A percentile compares a stretch with the other conserved stretches of the same genome.
phyloP scores from a whole-genome alignment of 257 asterid genomes.

The Henckelia pumila region DNA sequence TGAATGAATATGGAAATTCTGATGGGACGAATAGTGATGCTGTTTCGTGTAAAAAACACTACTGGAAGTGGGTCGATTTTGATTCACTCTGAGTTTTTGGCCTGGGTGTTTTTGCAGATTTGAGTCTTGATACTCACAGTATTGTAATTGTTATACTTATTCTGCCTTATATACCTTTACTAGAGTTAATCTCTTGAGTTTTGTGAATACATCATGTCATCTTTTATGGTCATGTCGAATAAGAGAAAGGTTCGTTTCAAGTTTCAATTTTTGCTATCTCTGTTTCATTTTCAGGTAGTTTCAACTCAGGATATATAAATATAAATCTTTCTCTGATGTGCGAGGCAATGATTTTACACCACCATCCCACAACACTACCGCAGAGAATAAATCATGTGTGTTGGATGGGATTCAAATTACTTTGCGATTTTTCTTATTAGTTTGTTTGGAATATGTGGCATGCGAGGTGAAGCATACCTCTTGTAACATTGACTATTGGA shows the following conservation, averaged over 20 bases:
- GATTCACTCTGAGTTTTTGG: conserved; percentile 37
- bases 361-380: no score
- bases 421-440: not conserved
- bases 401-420: not conserved
- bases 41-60: conserved; percentile 81
- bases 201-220: conserved; percentile 25
- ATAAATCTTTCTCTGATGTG: no score
- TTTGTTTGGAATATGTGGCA: not conserved
- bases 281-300: not conserved
- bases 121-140: conserved; percentile 34
- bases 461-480: not conserved
- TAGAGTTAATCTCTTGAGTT: conserved; percentile 6
- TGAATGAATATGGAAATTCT: conserved; percentile 55
- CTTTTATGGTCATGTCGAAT: conserved; percentile 6
- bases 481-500: not conserved
- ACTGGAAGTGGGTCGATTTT: conserved; percentile 85
- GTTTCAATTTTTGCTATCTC: no score
- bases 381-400: not conserved
- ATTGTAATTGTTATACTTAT: conserved; percentile 13
- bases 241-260: no score
- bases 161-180: not conserved
- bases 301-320: no score
- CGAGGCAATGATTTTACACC: no score
- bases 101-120: conserved; percentile 26
- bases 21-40: conserved; percentile 49